Evolutionary conservation across 352 stramenopile genomes (phyloP).

Genomic region (Phytophthora cryptogea): DNA sequence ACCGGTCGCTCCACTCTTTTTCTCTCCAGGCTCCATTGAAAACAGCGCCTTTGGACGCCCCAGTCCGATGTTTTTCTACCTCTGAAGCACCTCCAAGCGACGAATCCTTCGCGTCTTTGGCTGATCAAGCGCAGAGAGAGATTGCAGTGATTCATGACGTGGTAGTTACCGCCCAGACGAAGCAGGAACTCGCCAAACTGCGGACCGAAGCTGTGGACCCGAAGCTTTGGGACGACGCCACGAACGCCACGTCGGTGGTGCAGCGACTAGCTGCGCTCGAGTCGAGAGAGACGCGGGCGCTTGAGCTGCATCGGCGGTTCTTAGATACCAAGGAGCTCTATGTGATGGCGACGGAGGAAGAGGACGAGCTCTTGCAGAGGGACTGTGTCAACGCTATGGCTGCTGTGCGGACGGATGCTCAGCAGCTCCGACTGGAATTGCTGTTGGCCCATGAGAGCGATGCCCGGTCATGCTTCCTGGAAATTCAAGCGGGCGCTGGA

Average conservation of each 20-base stretch:
- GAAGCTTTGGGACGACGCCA: conserved; percentile 70
- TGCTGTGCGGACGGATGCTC: conserved; percentile 39
- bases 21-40: conserved; percentile 9
- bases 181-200: conserved; percentile 47
- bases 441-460: conserved; percentile 65
- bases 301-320: conserved; percentile 49
- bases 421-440: conserved; percentile 65
- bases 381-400: conserved; percentile 57
- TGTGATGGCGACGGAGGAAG: conserved; percentile 61
- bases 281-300: conserved; percentile 41
- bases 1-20: conserved; percentile 1
- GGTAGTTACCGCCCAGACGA: conserved; percentile 37
- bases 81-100: conserved; percentile 21
- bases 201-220: conserved; percentile 44
- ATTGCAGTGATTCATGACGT: conserved; percentile 61
- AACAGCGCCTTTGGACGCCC: no score
- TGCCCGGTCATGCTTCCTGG: conserved; percentile 68
- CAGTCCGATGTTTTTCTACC: conserved; percentile 25
- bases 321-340: conserved; percentile 72
- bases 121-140: conserved; percentile 43
- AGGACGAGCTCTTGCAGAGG: conserved; percentile 49
- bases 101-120: conserved; percentile 47
- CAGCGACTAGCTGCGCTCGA: conserved; percentile 69
- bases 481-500: conserved; percentile 84
- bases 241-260: conserved; percentile 52